phyloP scores from a whole-genome alignment of 768 basidiomycete genomes.

The Coprinopsis sp. region DNA sequence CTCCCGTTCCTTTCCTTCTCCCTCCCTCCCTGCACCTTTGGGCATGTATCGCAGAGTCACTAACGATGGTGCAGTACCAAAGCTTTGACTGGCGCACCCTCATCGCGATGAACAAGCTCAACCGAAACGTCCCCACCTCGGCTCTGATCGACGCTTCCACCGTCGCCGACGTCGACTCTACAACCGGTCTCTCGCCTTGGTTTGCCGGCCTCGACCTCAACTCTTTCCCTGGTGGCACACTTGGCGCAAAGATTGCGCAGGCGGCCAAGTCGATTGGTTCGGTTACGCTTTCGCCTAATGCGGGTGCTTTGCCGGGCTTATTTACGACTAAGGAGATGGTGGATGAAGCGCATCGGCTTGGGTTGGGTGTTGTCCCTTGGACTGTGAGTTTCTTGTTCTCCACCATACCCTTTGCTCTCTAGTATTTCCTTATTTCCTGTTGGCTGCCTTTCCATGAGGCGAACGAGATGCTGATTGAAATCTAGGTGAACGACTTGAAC shows the following conservation, averaged over 20 bases:
- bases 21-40: too few relatives aligned
- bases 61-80: constrained; percentile 49
- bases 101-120: constrained; percentile 66
- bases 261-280: constrained; percentile 65
- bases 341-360: constrained; percentile 56
- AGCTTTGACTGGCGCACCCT: constrained; percentile 82
- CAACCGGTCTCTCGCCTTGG: constrained; percentile 56
- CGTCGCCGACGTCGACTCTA: constrained; percentile 18
- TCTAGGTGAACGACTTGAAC: constrained; percentile 58
- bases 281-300: constrained; percentile 61
- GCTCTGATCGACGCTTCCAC: constrained; percentile 54
- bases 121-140: constrained; percentile 51
- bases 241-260: constrained; percentile 56
- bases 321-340: constrained; percentile 73
- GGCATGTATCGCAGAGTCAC: neutral
- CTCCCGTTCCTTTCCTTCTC: too few relatives aligned
- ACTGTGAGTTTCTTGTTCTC: constrained; percentile 43
- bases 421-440: neutral
- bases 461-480: too few relatives aligned
- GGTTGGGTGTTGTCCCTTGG: constrained; percentile 66
- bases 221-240: constrained; percentile 56
- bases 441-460: neutral
- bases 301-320: constrained; percentile 40
- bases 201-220: constrained; percentile 61
- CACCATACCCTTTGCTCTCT: too few relatives aligned